A percentile compares a stretch with the other conserved stretches of the same genome.
Conservation (phyloP, 2,329 filamentous ascomycete species). For the Pyricularia sp. region DNA sequence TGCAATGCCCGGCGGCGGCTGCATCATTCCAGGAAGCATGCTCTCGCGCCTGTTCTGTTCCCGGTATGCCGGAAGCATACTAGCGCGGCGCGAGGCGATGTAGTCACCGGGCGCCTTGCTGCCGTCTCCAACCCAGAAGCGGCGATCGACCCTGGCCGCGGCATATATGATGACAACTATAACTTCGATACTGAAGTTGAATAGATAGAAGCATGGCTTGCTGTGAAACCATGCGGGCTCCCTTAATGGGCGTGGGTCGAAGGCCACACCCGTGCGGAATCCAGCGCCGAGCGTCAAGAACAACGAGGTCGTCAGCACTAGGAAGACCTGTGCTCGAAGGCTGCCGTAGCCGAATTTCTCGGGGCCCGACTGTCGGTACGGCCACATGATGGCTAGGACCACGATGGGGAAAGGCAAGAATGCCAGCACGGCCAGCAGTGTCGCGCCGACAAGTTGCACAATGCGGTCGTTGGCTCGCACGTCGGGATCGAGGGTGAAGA, state of each 20-base stretch:
- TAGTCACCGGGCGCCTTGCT: constrained; percentile 49
- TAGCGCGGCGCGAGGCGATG: constrained; percentile 2
- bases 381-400: constrained; percentile 37
- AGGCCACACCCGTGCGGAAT: constrained; percentile 56
- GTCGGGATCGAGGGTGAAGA: constrained; percentile 52
- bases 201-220: constrained; percentile 68
- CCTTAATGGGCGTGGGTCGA: constrained; percentile 34
- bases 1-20: background rate
- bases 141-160: constrained; percentile 58
- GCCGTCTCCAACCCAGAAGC: constrained; percentile 68
- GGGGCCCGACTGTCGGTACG: constrained; percentile 10
- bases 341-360: constrained; percentile 60
- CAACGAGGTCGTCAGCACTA: constrained; percentile 49
- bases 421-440: constrained; percentile 54
- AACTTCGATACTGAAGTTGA: constrained; percentile 70
- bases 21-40: background rate
- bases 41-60: background rate
- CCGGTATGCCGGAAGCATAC: background rate
- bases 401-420: constrained; percentile 57
- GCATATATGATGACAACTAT: constrained; percentile 60
- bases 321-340: constrained; percentile 55
- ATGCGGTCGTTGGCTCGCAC: constrained; percentile 44
- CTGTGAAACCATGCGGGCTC: constrained; percentile 61
- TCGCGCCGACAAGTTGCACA: constrained; percentile 54
- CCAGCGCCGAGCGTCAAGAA: constrained; percentile 60